Conservation (phyloP, 352 stramenopile genomes). For the Thraustotheca clavata region DNA sequence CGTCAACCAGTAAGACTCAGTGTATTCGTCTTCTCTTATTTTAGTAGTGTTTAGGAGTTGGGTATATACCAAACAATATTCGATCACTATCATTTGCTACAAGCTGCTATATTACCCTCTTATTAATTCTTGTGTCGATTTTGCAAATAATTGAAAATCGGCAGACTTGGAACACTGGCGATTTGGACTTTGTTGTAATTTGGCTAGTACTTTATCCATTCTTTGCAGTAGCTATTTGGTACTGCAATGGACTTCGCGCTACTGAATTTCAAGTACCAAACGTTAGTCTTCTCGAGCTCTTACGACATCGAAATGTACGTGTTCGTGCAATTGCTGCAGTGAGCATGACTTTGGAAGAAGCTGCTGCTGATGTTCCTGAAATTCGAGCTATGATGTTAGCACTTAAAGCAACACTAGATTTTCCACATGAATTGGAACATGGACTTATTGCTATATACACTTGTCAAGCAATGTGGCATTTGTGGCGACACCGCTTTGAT, state of each 20-base stretch:
- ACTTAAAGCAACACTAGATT: neutral
- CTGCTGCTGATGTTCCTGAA: neutral
- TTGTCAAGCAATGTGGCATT: conserved; percentile 10
- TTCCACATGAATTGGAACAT: neutral
- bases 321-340: conserved; percentile 7
- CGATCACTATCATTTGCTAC: conserved; percentile 15
- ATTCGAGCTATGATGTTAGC: neutral
- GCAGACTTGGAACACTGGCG: neutral
- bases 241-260: neutral
- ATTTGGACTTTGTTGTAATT: neutral
- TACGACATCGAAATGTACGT: neutral
- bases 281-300: neutral
- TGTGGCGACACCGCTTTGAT: conserved; percentile 12
- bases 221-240: conserved; percentile 1
- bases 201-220: neutral
- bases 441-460: neutral
- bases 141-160: neutral
- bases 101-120: conserved; percentile 5
- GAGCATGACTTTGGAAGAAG: conserved; percentile 1
- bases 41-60: conserved; percentile 15
- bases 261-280: conserved; percentile 8
- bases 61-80: conserved; percentile 13
- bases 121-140: neutral
- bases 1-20: neutral
- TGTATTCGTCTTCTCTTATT: neutral